Conservation (phyloP, 2,329 filamentous ascomycete species). For the Xylogone sp. region DNA sequence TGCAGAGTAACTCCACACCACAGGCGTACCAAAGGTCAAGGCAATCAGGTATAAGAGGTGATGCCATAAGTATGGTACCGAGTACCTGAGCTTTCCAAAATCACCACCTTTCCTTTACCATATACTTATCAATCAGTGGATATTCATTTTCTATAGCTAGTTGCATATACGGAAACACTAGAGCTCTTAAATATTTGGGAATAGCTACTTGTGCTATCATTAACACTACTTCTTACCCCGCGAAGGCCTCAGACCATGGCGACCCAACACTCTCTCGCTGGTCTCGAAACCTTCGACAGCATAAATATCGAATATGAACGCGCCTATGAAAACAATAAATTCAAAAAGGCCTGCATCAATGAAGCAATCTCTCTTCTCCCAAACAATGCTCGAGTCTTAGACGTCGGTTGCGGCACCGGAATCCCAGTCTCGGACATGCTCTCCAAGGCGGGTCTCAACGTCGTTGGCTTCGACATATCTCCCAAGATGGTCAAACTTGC, state of each 20-base stretch:
- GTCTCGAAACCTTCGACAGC: conserved; percentile 19
- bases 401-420: conserved; percentile 31
- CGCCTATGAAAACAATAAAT: conserved; percentile 24
- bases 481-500: conserved; percentile 27
- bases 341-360: conserved; percentile 20
- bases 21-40: too few relatives aligned
- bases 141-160: too few relatives aligned
- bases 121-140: too few relatives aligned
- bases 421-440: conserved; percentile 24
- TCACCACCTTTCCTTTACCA: too few relatives aligned
- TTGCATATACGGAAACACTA: too few relatives aligned
- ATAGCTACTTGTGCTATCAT: too few relatives aligned
- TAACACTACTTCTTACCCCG: too few relatives aligned
- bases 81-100: too few relatives aligned
- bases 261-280: conserved; percentile 12
- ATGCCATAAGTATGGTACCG: too few relatives aligned
- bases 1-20: too few relatives aligned
- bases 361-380: conserved; percentile 13
- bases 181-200: too few relatives aligned
- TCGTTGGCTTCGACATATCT: conserved; percentile 26
- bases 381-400: conserved; percentile 16
- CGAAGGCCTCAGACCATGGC: conserved; percentile 13
- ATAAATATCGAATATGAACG: conserved; percentile 27
- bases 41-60: too few relatives aligned
- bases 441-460: conserved; percentile 20